A percentile compares a stretch with the other conserved stretches of the same genome.
phyloP scores from a whole-genome alignment of 352 stramenopile genomes.

The Pythium sp. region DNA sequence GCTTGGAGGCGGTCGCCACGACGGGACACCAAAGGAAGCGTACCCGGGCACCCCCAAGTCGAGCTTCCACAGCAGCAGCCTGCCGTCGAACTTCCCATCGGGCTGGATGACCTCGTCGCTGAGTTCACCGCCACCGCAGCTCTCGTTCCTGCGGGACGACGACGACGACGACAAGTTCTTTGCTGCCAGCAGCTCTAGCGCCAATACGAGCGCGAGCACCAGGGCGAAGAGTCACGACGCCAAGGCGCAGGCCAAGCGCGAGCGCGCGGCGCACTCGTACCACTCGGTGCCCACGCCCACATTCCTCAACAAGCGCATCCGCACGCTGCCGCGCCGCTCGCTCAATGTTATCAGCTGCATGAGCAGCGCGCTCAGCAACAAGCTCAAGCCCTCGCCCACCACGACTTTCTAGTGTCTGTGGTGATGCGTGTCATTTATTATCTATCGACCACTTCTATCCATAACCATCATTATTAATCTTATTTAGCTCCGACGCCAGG shows the following conservation, averaged over 20 bases:
- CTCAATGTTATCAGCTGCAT: conserved; percentile 6
- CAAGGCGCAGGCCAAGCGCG: conserved; percentile 3
- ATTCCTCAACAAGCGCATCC: conserved; percentile 8
- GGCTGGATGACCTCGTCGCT: conserved; percentile 6
- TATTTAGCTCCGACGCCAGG: background rate
- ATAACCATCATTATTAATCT: conserved; percentile 1
- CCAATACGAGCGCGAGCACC: background rate
- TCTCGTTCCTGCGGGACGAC: conserved; percentile 9
- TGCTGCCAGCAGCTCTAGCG: background rate
- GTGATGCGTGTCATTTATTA: background rate
- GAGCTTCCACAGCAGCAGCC: conserved; percentile 12
- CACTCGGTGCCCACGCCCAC: conserved; percentile 9
- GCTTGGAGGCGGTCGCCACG: background rate
- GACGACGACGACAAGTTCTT: conserved; percentile 4
- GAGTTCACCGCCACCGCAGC: background rate
- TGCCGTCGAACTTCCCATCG: background rate
- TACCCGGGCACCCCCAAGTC: conserved; percentile 13
- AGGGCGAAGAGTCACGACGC: background rate
- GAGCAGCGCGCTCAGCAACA: conserved; percentile 7
- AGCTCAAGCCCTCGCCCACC: conserved; percentile 1
- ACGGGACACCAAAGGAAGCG: conserved; percentile 15
- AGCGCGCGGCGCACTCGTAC: conserved; percentile 2
- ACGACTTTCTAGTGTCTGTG: background rate
- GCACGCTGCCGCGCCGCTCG: conserved; percentile 8
- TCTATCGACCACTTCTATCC: background rate